Base-by-base conservation (phyloP, 192 early-diverging fungal species). In the Coemansia sp. region DNA sequence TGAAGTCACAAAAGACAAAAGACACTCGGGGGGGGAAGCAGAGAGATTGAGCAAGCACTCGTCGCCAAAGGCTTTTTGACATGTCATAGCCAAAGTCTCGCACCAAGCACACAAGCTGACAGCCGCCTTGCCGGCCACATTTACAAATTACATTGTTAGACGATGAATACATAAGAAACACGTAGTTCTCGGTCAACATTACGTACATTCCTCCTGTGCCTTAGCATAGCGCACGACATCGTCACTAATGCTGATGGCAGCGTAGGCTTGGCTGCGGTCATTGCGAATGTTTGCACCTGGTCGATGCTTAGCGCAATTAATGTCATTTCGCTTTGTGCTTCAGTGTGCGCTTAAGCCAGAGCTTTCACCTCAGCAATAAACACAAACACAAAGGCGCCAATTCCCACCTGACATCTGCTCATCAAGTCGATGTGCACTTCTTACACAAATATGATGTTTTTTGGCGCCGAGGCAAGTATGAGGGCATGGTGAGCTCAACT, bases 231-330 rank as follows among this genome's bases (percentile, higher is more conserved):
- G 59, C 13, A 67, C 59, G n/a, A 67, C 73, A 31, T 68, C 66
- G 16, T 52, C 67, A 40, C 67, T 68, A 41, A 74, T 47, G 66
- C 86, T 85, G 13, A 92, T 77, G 34, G 92, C 60, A 0, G 87
- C 89, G 74, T 93, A 93, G 10, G 88, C 92, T 68, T 91, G 88
- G 64, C 90, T 91, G 74, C 91, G 91, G 52, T 90, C 82, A 41
- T 86, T 87, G 68, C 91, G 88, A 43, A 86, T 70, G 43, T 87
- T 51, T 88, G 82, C 34, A 75, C 86, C 74, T 91, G 84, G 66
- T 94, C 92, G 2, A 93, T 79, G 1, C 78, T 77, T 20, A 91
- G 83, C 2, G 80, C 87, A n/a, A 92, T 71, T 47, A 94, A 73
- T 6, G 89, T 91, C 75, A 91, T 92, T 5, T 91, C 93, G 33